phyloP scores from a whole-genome alignment of 495 filamentous ascomycete genomes.

The Penicillium ucsense region DNA sequence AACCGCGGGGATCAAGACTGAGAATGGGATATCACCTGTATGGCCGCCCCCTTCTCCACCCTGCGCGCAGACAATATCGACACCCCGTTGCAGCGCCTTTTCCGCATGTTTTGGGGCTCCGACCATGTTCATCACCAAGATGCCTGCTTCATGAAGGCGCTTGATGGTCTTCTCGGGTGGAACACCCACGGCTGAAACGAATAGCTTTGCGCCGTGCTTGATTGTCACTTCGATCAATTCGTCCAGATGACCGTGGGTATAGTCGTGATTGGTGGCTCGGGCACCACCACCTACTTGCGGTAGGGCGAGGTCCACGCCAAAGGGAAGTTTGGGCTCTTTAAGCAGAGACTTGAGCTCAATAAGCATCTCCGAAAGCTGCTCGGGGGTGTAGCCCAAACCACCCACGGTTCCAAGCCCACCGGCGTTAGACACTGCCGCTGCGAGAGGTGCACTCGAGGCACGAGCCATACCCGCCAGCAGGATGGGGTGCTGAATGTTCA shows the following conservation, averaged over 20 bases:
- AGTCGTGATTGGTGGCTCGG: constrained; percentile 84
- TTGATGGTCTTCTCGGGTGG: constrained; percentile 61
- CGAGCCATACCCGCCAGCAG: constrained; percentile 84
- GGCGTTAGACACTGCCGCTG: constrained; percentile 80
- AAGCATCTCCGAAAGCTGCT: constrained; percentile 69
- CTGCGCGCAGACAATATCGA: constrained; percentile 79
- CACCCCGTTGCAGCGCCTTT: constrained; percentile 70
- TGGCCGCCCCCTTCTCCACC: constrained; percentile 74
- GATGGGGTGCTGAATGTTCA: constrained; percentile 73
- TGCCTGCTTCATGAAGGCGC: constrained; percentile 60
- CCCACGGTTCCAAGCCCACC: constrained; percentile 80
- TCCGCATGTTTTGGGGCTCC: constrained; percentile 77
- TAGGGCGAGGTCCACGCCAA: constrained; percentile 81
- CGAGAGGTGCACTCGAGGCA: constrained; percentile 64
- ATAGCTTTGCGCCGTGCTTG: constrained; percentile 64
- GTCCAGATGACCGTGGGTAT: constrained; percentile 74
- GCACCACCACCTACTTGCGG: constrained; percentile 73
- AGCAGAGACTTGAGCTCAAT: constrained; percentile 70
- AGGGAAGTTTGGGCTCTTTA: constrained; percentile 52
- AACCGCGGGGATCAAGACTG: constrained; percentile 63
- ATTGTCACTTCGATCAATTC: constrained; percentile 75
- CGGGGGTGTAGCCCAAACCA: constrained; percentile 75
- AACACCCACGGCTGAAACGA: constrained; percentile 76
- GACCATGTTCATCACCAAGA: constrained; percentile 94
- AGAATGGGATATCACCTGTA: constrained; percentile 66